These are phyloP conservation scores for Ilyonectria sp. DNA, from an alignment of 2,329 filamentous ascomycete species.

Conservation along the genomic window DNA sequence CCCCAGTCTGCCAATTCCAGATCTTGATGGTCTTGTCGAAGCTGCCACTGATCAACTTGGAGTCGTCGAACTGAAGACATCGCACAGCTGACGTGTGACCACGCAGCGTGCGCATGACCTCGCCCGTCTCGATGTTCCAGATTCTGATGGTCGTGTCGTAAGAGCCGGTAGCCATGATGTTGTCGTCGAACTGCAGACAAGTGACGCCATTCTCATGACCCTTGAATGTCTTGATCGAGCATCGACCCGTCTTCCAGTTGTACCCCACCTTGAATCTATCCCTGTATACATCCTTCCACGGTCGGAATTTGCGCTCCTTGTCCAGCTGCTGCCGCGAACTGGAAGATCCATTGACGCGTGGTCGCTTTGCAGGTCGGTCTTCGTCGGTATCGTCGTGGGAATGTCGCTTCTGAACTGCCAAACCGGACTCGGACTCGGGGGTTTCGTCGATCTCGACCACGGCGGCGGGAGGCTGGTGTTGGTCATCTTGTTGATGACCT, in stretches of 20 bases:
- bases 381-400: constrained; percentile 48
- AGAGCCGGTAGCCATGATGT: constrained; percentile 91
- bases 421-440: constrained; percentile 42
- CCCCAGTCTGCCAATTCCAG: constrained; percentile 97
- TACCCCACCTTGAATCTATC: constrained; percentile 95
- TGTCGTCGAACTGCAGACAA: constrained; percentile 79
- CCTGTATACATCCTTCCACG: constrained; percentile 97
- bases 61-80: constrained; percentile 93
- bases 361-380: constrained; percentile 52
- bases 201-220: constrained; percentile 85
- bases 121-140: constrained; percentile 92
- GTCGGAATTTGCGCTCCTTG: constrained; percentile 70
- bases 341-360: constrained; percentile 44
- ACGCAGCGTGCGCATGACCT: constrained; percentile 85
- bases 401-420: constrained; percentile 51
- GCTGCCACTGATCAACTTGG: constrained; percentile 90
- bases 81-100: constrained; percentile 90
- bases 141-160: constrained; percentile 97
- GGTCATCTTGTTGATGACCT: constrained; percentile 79
- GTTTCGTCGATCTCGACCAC: constrained; percentile 47
- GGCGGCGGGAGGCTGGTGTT: constrained; percentile 48
- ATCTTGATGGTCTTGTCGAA: constrained; percentile 90
- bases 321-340: constrained; percentile 55
- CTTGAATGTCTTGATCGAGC: constrained; percentile 85
- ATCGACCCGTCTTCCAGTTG: constrained; percentile 97